Evolutionary conservation across 2,329 filamentous ascomycete genomes (phyloP), one percentile per base, ranked within the genome.

Genomic region (Aureobasidium mangrovei): DNA sequence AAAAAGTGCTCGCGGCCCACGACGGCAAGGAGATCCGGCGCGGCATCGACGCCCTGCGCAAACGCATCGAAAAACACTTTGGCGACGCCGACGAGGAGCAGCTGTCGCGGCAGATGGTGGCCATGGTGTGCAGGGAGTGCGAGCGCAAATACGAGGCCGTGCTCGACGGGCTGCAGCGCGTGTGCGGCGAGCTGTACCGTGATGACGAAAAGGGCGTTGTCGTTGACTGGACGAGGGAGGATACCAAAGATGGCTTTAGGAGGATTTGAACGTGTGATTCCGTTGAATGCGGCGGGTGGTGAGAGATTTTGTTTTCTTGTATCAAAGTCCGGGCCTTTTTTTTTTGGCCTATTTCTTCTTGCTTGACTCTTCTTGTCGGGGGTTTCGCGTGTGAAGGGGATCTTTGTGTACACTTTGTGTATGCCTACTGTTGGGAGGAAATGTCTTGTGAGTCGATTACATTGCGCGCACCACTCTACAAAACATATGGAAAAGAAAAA

Each of bases 61-160:
- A 95, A 74, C 81, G 91, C 47, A 88, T 97, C 1, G 91, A 97
- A 72, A 98, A 97, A 74, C 91, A 97, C 70, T 97, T 97, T 75
- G 89, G 89, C 41, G 89, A 95, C 61, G 86, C 84, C 4, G 89
- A 94, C 61, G 86, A 91, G 59, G 81, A 83, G 54, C 18, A 31
- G 10, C 10, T 85, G 53, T 85, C 81, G 62, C 70, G 77, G 6
- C 76, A 74, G 51, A 64, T 85, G 48, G 79, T 84, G 27, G 69
- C 70, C 42, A 80, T 82, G 65, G 81, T 85, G 29, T 70, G 80
- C 47, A 78, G 77, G 55, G 79, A 79, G 64, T 83, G 81, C 59
- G 80, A 83, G 66, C 67, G 67, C 35, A 74, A 74, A 39, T 85
- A 84, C 62, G 70, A 74, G 42, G 70, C 74, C 47, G 72, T 77